Conservation (phyloP, 1,139 yeast species). For the Sugiyamaella novakii region DNA sequence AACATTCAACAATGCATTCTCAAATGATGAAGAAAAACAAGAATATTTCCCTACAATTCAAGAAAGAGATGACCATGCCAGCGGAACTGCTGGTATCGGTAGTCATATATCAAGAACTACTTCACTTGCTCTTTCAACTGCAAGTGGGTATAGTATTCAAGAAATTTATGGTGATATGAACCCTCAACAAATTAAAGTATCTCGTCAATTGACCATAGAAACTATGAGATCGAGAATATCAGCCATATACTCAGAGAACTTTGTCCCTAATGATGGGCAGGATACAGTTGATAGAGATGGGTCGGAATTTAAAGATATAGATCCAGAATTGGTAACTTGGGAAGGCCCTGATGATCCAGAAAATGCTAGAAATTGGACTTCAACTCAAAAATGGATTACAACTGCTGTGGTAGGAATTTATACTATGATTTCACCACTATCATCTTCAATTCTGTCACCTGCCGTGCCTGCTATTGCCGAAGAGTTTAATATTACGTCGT, state of each 20-base stretch:
- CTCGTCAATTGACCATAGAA: conserved; percentile 37
- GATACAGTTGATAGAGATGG: conserved; percentile 43
- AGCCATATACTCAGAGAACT: conserved; percentile 25
- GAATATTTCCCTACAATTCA: conserved; percentile 14
- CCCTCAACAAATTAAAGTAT: conserved; percentile 29
- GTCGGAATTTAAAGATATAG: conserved; percentile 52
- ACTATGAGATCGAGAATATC: conserved; percentile 32
- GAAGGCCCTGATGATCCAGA: conserved; percentile 61
- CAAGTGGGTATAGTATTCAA: conserved; percentile 25
- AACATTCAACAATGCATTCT: background rate
- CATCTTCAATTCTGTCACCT: conserved; percentile 62
- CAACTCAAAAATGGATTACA: conserved; percentile 46
- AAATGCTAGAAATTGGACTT: conserved; percentile 63
- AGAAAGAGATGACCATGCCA: conserved; percentile 5
- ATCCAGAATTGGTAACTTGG: conserved; percentile 69
- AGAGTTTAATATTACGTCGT: conserved; percentile 47
- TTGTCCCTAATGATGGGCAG: conserved; percentile 20
- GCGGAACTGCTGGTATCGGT: background rate
- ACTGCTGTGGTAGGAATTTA: conserved; percentile 55
- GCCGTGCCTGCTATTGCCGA: conserved; percentile 53
- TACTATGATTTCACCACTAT: conserved; percentile 59
- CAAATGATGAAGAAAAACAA: conserved; percentile 16
- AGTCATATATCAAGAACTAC: conserved; percentile 10
- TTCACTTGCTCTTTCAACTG: background rate
- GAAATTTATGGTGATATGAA: conserved; percentile 35